phyloP scores from a whole-genome alignment of 2,329 filamentous ascomycete genomes.

The Hypoxylon rubiginosum region DNA sequence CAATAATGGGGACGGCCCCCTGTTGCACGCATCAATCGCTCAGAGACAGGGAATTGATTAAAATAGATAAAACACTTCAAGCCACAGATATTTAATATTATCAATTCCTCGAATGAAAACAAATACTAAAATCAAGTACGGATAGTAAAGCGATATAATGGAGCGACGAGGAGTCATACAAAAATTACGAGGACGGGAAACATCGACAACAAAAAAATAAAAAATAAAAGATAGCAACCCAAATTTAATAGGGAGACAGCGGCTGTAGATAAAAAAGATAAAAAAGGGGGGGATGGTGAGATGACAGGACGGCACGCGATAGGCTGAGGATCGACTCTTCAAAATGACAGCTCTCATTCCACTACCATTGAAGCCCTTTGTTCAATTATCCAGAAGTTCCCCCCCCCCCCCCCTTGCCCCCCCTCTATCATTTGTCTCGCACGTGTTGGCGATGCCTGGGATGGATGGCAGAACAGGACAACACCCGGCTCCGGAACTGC shows the following conservation, averaged over 20 bases:
- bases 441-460: conserved; percentile 37
- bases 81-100: conserved; percentile 25
- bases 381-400: neutral
- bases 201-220: conserved; percentile 7
- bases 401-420: neutral
- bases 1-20: conserved; percentile 6
- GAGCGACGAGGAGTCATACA: conserved; percentile 5
- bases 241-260: conserved; percentile 28
- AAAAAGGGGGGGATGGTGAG: conserved; percentile 15
- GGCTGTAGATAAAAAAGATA: conserved; percentile 28
- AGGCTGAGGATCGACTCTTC: conserved; percentile 26
- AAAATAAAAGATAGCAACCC: neutral
- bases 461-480: conserved; percentile 29
- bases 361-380: neutral
- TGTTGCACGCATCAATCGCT: conserved; percentile 24
- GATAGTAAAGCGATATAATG: neutral
- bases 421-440: conserved; percentile 25
- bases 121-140: conserved; percentile 4
- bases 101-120: conserved; percentile 17
- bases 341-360: conserved; percentile 17
- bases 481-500: conserved; percentile 36
- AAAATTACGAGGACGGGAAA: conserved; percentile 24
- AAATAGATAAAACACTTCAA: conserved; percentile 38
- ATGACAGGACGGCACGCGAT: conserved; percentile 21
- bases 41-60: conserved; percentile 17